These are phyloP conservation scores for Olyra latifolia DNA, from an alignment of 176 grass and related monocot genomes.

Conservation along the genomic window DNA sequence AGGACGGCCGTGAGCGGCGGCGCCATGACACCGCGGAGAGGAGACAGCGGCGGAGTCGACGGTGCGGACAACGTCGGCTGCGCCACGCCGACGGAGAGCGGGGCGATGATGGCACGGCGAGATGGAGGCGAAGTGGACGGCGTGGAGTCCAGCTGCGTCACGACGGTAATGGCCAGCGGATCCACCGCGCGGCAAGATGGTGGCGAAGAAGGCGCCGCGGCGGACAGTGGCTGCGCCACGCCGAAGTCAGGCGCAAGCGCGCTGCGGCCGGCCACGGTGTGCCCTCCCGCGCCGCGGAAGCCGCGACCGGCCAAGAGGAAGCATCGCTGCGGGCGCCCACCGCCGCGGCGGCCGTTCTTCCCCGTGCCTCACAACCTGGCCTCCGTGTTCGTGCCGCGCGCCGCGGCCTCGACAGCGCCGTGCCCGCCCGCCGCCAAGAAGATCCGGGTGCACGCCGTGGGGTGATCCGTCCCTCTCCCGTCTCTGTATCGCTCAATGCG, in stretches of 20 bases:
- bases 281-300: slow-evolving; percentile 72
- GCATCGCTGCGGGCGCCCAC: slow-evolving; percentile 26
- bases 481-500: neutral
- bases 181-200: neutral
- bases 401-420: neutral
- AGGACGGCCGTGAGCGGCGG: neutral
- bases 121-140: neutral
- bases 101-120: neutral
- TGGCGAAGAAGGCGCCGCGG: neutral
- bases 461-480: neutral
- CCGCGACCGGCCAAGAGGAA: slow-evolving; percentile 48
- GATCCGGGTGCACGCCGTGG: slow-evolving; percentile 48
- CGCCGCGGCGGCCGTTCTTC: slow-evolving; percentile 42
- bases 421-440: slow-evolving; percentile 37
- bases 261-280: slow-evolving; percentile 35
- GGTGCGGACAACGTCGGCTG: slow-evolving; percentile 3
- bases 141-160: slow-evolving; percentile 38
- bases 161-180: slow-evolving; percentile 13
- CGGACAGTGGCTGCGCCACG: slow-evolving; percentile 45
- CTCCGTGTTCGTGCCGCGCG: slow-evolving; percentile 51
- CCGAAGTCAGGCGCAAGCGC: slow-evolving; percentile 45
- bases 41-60: neutral
- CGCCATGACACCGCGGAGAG: neutral
- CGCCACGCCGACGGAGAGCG: slow-evolving; percentile 35
- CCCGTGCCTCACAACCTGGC: slow-evolving; percentile 59